phyloP scores from a whole-genome alignment of 495 filamentous ascomycete species.

The Penicillium samsonianum region DNA sequence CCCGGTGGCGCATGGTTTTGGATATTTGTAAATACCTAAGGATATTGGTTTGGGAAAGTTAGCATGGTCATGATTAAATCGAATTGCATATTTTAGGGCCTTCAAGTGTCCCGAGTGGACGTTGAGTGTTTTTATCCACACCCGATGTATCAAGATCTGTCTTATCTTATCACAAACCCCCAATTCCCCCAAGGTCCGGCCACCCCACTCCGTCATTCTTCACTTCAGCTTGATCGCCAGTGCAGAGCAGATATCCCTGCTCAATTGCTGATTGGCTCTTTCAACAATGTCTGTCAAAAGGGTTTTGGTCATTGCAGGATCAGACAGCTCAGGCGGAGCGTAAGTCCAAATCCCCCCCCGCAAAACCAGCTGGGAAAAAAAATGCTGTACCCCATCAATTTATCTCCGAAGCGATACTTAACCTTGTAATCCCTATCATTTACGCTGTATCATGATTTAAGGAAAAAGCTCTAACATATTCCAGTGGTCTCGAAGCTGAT shows the following conservation, averaged over 20 bases:
- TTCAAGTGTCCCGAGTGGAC: background rate
- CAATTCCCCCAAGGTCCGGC: background rate
- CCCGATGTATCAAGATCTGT: background rate
- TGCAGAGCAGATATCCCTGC: background rate
- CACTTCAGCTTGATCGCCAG: background rate
- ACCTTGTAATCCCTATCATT: background rate
- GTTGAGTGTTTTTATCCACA: background rate
- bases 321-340: slow-evolving; percentile 86
- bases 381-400: background rate
- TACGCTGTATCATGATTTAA: background rate
- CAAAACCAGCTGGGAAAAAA: background rate
- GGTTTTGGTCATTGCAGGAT: slow-evolving; percentile 81
- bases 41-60: slow-evolving; percentile 13
- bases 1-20: slow-evolving; percentile 21
- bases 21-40: slow-evolving; percentile 30
- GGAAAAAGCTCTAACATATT: slow-evolving; percentile 5
- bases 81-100: slow-evolving; percentile 26
- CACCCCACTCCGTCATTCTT: slow-evolving; percentile 13
- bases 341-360: slow-evolving; percentile 46
- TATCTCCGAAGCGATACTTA: background rate
- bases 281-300: slow-evolving; percentile 46
- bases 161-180: slow-evolving; percentile 21
- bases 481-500: slow-evolving; percentile 92
- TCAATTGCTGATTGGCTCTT: slow-evolving; percentile 17
- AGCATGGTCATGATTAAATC: slow-evolving; percentile 13